Base-by-base conservation (phyloP, 2,329 filamentous ascomycete species). In the Sporothrix mexicana region DNA sequence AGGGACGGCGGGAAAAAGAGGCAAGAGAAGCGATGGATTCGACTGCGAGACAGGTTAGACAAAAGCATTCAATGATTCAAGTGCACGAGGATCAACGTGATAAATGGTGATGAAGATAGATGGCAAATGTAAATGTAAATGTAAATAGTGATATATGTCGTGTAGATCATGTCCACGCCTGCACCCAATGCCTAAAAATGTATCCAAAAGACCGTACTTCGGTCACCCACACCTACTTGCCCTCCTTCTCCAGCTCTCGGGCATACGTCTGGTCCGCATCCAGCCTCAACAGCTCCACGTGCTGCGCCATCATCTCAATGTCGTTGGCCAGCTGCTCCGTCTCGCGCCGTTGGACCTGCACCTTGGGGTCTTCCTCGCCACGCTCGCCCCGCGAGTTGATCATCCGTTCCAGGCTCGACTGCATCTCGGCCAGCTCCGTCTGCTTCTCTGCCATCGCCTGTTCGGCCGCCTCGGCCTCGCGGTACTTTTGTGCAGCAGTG, bases 241-340 rank as follows among this genome's bases (percentile, higher is more conserved):
- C 78, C 73, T 79, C 77, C 64, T 78, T 77, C 13, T 77, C 83
- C 74, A 87, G 70, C 74, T 84, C 82, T 74, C 80, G 79, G 43
- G 84, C 85, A 74, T 84, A 84, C 74, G 83, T 81, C 76, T 83
- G 85, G 70, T 88, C 85, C 1, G 83, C 85, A 77, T 85, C 82
- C 6, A 85, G 74, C 73, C 80, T 78, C 71, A 86, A 72, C 72
- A 75, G 72, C 69, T 83, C 81, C 36, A 86, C 76, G 64, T 80
- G 79, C 13, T 75, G 74, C 57, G 80, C 81, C 71, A 88, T 76
- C 45, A 77, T 78, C 72, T 83, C 80, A 55, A 85, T 78, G 75
- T 83, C 81, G 73, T 76, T 78, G 70, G 81, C 80, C 64, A 83
- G 74, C 74, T 67, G 74, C 49, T 72, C 68, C 36, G 77, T 77